phyloP scores from a whole-genome alignment of 495 filamentous ascomycete genomes.

The Podospora pseudocomata region DNA sequence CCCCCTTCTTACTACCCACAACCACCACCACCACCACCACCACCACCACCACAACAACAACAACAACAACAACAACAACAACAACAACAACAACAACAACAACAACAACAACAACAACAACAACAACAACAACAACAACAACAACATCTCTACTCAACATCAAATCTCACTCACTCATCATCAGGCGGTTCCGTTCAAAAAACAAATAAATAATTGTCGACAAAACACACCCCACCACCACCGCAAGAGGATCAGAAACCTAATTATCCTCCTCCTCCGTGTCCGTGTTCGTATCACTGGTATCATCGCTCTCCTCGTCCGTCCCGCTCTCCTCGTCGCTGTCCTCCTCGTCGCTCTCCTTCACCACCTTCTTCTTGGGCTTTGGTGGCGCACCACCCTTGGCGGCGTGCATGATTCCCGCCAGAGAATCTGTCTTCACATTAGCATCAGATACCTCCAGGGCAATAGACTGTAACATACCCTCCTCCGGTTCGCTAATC shows the following conservation, averaged over 20 bases:
- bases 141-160: neutral
- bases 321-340: conserved; percentile 83
- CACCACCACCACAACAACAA: neutral
- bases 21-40: no score
- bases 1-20: no score
- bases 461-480: conserved; percentile 48
- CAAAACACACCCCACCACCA: neutral
- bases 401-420: conserved; percentile 89
- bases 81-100: neutral
- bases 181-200: neutral
- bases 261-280: conserved; percentile 60
- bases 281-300: conserved; percentile 77
- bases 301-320: conserved; percentile 73
- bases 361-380: conserved; percentile 47
- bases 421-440: conserved; percentile 69
- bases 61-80: neutral
- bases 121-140: neutral
- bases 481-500: conserved; percentile 96
- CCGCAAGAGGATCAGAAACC: conserved; percentile 2
- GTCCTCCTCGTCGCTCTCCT: conserved; percentile 50
- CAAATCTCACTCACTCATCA: neutral
- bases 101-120: neutral
- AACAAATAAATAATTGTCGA: neutral
- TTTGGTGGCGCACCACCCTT: conserved; percentile 58
- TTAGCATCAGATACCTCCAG: conserved; percentile 29